Evolutionary conservation across 805 yeast species (phyloP).

Genomic region (Saccharomycopsis sp.): DNA sequence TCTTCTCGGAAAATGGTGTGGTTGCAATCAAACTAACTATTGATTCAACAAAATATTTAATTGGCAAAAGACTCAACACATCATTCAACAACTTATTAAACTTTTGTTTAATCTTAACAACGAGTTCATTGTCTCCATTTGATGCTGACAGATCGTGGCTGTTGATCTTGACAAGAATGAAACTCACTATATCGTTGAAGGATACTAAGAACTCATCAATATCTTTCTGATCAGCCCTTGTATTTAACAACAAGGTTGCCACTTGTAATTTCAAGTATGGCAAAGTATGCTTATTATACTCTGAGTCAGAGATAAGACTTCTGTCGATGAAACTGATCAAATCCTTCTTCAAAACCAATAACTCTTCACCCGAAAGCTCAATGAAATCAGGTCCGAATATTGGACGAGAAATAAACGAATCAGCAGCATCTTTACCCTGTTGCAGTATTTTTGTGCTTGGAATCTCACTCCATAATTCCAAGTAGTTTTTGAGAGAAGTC

Average conservation of each 20-base stretch:
- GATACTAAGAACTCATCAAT: slow-evolving; percentile 23
- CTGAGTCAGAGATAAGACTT: slow-evolving; percentile 35
- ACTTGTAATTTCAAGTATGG: slow-evolving; percentile 51
- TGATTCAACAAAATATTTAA: slow-evolving; percentile 62
- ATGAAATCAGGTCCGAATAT: slow-evolving; percentile 58
- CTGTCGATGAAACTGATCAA: slow-evolving; percentile 53
- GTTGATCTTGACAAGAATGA: slow-evolving; percentile 22
- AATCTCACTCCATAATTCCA: slow-evolving; percentile 38
- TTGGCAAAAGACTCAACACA: slow-evolving; percentile 66
- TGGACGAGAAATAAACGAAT: slow-evolving; percentile 43
- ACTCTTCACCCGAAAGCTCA: slow-evolving; percentile 34
- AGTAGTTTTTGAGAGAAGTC: slow-evolving; percentile 42
- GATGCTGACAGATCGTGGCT: too few species aligned
- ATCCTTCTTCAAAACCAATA: slow-evolving; percentile 38
- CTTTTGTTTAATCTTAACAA: slow-evolving; percentile 30
- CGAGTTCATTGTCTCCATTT: slow-evolving; percentile 2
- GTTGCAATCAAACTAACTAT: slow-evolving; percentile 36
- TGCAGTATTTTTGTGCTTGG: slow-evolving; percentile 31
- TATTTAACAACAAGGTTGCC: slow-evolving; percentile 43
- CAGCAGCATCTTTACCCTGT: slow-evolving; percentile 30
- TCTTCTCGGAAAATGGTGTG: slow-evolving; percentile 27
- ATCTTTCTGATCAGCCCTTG: slow-evolving; percentile 21
- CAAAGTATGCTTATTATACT: slow-evolving; percentile 29
- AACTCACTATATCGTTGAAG: slow-evolving; percentile 25
- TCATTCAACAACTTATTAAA: slow-evolving; percentile 54